Conservation (phyloP, 1,139 yeast genomes). For the Yamadazyma kanchanaburiensis region DNA sequence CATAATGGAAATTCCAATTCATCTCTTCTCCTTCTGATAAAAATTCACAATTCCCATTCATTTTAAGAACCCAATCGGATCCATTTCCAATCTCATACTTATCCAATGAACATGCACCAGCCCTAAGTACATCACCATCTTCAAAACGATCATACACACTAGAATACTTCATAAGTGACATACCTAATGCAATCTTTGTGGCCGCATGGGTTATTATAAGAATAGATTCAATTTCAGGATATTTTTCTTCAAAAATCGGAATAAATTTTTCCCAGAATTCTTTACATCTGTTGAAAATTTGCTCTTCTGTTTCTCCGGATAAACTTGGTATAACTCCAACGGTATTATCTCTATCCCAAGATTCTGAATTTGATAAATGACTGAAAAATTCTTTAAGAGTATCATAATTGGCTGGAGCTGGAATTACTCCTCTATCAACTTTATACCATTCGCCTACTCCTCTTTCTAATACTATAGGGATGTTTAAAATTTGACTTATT, state of each 20-base stretch:
- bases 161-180: constrained; percentile 53
- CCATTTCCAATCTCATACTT: constrained; percentile 19
- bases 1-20: constrained; percentile 78
- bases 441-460: constrained; percentile 77
- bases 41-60: constrained; percentile 69
- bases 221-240: constrained; percentile 54
- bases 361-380: constrained; percentile 35
- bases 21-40: constrained; percentile 79
- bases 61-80: constrained; percentile 49
- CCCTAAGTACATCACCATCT: constrained; percentile 39
- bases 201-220: constrained; percentile 82
- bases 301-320: constrained; percentile 63
- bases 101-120: constrained; percentile 47
- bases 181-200: constrained; percentile 73
- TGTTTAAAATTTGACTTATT: constrained; percentile 50
- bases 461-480: constrained; percentile 61
- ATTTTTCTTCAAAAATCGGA: constrained; percentile 45
- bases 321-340: constrained; percentile 49
- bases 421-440: constrained; percentile 50
- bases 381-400: constrained; percentile 47
- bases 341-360: constrained; percentile 44
- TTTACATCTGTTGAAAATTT: constrained; percentile 54
- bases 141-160: constrained; percentile 51
- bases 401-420: constrained; percentile 56
- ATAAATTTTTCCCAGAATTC: constrained; percentile 50